These are phyloP conservation scores for Stipa capillata DNA, from an alignment of 176 grass and related monocot species.

Conservation along the genomic window DNA sequence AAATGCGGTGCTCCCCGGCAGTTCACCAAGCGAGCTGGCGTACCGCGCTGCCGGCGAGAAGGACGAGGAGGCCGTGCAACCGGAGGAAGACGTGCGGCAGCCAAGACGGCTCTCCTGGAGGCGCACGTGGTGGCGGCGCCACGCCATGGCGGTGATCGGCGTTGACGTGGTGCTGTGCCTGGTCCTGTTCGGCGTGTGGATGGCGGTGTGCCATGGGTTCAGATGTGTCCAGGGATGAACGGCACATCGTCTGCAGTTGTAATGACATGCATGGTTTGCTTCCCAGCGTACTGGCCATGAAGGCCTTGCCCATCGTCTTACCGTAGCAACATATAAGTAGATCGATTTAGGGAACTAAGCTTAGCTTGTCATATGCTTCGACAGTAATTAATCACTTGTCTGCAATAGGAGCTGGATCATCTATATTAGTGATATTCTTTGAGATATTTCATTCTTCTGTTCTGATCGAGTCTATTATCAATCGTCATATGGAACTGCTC, in stretches of 20 bases:
- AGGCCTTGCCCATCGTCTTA: not conserved
- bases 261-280: not conserved
- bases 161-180: slow-evolving; percentile 58
- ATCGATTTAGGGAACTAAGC: not conserved
- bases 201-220: slow-evolving; percentile 61
- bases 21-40: not conserved
- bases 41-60: not conserved
- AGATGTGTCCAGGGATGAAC: slow-evolving; percentile 40
- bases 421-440: no score
- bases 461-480: not conserved
- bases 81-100: not conserved
- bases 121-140: slow-evolving; percentile 33
- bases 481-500: not conserved
- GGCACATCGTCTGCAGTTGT: not conserved
- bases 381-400: not conserved
- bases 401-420: not conserved
- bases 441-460: not conserved
- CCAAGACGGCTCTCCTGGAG: not conserved
- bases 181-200: slow-evolving; percentile 60
- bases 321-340: not conserved
- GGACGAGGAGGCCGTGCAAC: not conserved
- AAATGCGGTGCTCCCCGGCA: not conserved
- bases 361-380: not conserved
- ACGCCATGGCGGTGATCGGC: slow-evolving; percentile 36
- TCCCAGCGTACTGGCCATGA: not conserved